Percentiles rank a stretch among this genome's conserved stretches.
phyloP scores from a whole-genome alignment of 2,329 filamentous ascomycete genomes.

The Ophiostoma triangulosporum region DNA sequence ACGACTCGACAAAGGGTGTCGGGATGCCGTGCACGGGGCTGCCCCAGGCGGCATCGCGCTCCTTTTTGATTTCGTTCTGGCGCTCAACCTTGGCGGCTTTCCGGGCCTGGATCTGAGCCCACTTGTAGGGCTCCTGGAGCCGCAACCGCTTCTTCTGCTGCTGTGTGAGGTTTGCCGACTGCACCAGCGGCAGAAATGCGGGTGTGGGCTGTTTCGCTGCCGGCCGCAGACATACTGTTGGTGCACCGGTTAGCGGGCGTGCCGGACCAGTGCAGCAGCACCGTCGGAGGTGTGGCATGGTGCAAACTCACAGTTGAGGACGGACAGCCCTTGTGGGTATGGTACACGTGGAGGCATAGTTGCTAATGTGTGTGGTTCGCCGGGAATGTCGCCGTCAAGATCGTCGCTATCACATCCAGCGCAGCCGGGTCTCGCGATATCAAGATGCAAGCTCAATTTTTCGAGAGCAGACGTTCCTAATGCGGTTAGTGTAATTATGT shows the following conservation, averaged over 20 bases:
- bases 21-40: slow-evolving; percentile 65
- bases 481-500: slow-evolving; percentile 3
- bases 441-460: slow-evolving; percentile 10
- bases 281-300: not conserved
- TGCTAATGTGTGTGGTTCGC: slow-evolving; percentile 11
- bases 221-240: slow-evolving; percentile 47
- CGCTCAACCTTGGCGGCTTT: slow-evolving; percentile 72
- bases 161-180: slow-evolving; percentile 49
- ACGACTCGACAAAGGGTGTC: slow-evolving; percentile 74
- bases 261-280: slow-evolving; percentile 6
- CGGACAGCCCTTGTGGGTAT: slow-evolving; percentile 44
- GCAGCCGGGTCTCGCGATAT: slow-evolving; percentile 6
- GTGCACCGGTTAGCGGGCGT: not conserved
- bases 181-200: slow-evolving; percentile 43
- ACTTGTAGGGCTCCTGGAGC: slow-evolving; percentile 68
- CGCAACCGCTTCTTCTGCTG: slow-evolving; percentile 51
- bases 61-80: slow-evolving; percentile 52
- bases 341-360: slow-evolving; percentile 57
- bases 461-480: not conserved
- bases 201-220: slow-evolving; percentile 30
- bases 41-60: slow-evolving; percentile 53
- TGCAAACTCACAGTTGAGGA: slow-evolving; percentile 42
- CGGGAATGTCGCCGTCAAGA: not conserved
- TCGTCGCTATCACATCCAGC: not conserved
- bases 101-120: slow-evolving; percentile 68